Conservation (phyloP, 2,329 filamentous ascomycete species). For the Botrytis paeoniae region DNA sequence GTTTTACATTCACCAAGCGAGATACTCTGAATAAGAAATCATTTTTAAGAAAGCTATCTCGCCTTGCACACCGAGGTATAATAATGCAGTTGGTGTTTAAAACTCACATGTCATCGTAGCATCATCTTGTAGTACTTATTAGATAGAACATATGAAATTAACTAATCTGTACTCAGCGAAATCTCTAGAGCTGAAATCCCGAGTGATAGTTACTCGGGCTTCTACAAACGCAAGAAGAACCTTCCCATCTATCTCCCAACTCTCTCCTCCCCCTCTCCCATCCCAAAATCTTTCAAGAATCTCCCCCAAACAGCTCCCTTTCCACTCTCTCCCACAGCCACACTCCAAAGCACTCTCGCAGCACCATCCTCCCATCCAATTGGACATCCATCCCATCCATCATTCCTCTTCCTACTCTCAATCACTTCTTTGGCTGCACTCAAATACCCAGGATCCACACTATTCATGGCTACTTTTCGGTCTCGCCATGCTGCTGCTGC, state of each 20-base stretch:
- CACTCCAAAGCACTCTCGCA: conserved; percentile 24
- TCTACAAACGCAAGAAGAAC: no score
- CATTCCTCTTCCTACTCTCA: background rate
- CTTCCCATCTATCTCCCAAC: background rate
- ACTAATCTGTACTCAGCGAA: no score
- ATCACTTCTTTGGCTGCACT: conserved; percentile 24
- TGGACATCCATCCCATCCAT: conserved; percentile 20
- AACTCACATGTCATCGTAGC: background rate
- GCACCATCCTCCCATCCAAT: conserved; percentile 30
- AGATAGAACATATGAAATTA: no score
- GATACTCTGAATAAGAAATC: no score
- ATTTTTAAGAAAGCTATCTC: background rate
- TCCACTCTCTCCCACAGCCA: conserved; percentile 24
- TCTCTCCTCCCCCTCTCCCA: conserved; percentile 18
- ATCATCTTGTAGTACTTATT: background rate
- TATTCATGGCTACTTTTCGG: conserved; percentile 24
- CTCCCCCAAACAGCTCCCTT: conserved; percentile 23
- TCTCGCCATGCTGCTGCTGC: conserved; percentile 23
- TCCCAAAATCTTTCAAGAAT: conserved; percentile 27
- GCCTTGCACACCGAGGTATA: background rate
- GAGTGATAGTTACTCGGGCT: no score
- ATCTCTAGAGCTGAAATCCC: no score
- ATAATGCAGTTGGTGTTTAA: background rate
- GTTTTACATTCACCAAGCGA: background rate
- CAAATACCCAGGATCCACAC: conserved; percentile 27